Percentiles rank a stretch among this genome's conserved stretches.
These are phyloP conservation scores for Prunus davidiana DNA, from an alignment of 306 rosid species.

Conservation along the genomic window DNA sequence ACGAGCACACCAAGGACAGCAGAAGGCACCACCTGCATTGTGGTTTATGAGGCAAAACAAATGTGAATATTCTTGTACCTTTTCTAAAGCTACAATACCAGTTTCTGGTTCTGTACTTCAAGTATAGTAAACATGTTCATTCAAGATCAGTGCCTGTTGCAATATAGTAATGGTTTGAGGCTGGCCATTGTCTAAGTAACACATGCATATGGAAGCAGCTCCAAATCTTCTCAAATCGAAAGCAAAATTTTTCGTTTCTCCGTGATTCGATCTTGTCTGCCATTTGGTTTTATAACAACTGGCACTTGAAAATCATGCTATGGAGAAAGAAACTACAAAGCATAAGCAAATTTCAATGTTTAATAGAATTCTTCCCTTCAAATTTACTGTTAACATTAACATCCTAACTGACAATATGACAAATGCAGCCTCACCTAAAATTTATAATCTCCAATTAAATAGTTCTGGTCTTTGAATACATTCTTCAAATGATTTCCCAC, in stretches of 20 bases:
- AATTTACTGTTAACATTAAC: no score
- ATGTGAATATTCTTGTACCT: neutral
- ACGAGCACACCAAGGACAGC: constrained; percentile 42
- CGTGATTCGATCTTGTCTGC: no score
- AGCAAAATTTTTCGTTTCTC: neutral
- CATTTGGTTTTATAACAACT: neutral
- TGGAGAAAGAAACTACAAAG: neutral
- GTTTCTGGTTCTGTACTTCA: neutral
- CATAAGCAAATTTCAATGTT: neutral
- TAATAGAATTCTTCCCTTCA: no score
- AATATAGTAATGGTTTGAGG: neutral
- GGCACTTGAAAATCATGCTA: neutral
- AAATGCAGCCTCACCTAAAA: neutral
- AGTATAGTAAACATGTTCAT: neutral
- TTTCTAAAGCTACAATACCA: neutral
- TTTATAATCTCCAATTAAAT: neutral
- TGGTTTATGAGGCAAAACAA: neutral
- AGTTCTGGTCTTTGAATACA: neutral
- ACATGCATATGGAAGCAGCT: neutral
- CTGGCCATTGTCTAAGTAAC: neutral
- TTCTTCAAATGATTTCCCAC: neutral
- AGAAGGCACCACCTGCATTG: constrained; percentile 51
- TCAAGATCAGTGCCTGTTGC: neutral
- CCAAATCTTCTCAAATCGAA: neutral
- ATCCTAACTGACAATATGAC: no score